Evolutionary conservation across 352 stramenopile species (phyloP).

Genomic region (Globisporangium alternatum): DNA sequence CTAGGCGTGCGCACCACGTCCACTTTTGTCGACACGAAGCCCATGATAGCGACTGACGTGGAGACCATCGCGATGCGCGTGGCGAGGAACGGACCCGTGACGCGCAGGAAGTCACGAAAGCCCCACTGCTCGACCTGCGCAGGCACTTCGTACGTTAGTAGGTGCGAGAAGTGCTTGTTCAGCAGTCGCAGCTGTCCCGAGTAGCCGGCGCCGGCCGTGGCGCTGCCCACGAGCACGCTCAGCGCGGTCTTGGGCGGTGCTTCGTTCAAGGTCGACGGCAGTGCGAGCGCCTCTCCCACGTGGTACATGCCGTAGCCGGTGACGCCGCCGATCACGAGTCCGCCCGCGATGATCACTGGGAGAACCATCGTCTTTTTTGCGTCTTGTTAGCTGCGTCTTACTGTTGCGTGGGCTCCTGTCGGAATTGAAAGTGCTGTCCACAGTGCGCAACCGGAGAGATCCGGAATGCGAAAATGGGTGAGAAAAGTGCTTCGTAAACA

Average conservation of each 20-base stretch:
- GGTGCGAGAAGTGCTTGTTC: slow-evolving; percentile 52
- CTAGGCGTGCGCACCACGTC: slow-evolving; percentile 22
- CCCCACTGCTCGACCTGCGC: slow-evolving; percentile 62
- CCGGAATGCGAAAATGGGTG: slow-evolving; percentile 4
- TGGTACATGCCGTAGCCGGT: slow-evolving; percentile 75
- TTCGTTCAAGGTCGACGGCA: slow-evolving; percentile 27
- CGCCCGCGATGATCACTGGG: slow-evolving; percentile 62
- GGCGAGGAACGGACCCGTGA: slow-evolving; percentile 51
- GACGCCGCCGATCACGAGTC: slow-evolving; percentile 33
- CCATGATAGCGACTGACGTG: slow-evolving; percentile 60
- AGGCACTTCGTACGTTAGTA: slow-evolving; percentile 71
- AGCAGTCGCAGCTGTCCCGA: slow-evolving; percentile 47
- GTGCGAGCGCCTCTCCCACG: slow-evolving; percentile 39
- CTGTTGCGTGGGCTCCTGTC: not conserved
- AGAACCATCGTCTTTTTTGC: slow-evolving; percentile 44
- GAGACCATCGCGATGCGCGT: slow-evolving; percentile 69
- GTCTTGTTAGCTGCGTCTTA: too few relatives aligned
- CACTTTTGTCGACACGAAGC: slow-evolving; percentile 64
- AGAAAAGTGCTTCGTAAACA: slow-evolving; percentile 10
- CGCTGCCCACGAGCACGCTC: slow-evolving; percentile 29
- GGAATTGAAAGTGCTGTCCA: not conserved
- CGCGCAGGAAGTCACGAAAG: slow-evolving; percentile 67
- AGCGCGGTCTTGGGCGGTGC: slow-evolving; percentile 44
- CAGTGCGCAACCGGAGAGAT: not conserved
- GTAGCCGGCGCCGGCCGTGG: slow-evolving; percentile 44